Base-by-base conservation (phyloP, 352 stramenopile genomes). In the Peronospora destructor region DNA sequence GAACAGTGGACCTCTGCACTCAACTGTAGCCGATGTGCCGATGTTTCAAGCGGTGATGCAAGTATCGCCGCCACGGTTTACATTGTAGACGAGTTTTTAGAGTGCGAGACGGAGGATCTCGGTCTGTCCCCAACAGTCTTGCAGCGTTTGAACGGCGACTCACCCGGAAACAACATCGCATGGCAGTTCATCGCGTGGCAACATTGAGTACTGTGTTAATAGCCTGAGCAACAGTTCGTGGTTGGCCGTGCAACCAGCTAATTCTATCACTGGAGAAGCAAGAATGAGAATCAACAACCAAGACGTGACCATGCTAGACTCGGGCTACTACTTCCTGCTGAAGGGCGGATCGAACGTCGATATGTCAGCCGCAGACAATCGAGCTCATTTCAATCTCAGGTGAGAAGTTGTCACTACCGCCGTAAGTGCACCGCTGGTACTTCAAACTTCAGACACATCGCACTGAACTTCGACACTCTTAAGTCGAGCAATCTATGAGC, bases 1-100 rank as follows among this genome's bases (percentile, higher is more conserved):
- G 33, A 53, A 0, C 76, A 85, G 47, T 87, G 78, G 68, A 52
- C 78, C 33, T 61, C 48, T 23, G 73, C 68, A 12, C 57, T 52
- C 11, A 73, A 84, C 60, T 87, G 79, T 34, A 72, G 76, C 2
- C 74, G 73, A 33, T 88, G 76, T 30, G 76, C 68, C 30, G 59
- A 85, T 23, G 71, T 88, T 1, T 71, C 61, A 21, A 85, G 76
- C 46, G 59, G 50, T 7, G 79, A 87, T 55, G 19, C 45, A 23
- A 64, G 33, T 13, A 69, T 35, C 26, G 62, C 55, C 1, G 53
- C 66, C 17, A 61, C 69, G 25, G 60, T 87, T 13, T 72, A 84
- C 49, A 64, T 88, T 21, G 63, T 86, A 2, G 77, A 87, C 50
- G 64, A 66, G 7, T 88, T 75, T 40, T 68, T 71, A 1, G 71